These are phyloP conservation scores for Penicillium malachiteum DNA, from an alignment of 495 filamentous ascomycete genomes.

Conservation along the genomic window DNA sequence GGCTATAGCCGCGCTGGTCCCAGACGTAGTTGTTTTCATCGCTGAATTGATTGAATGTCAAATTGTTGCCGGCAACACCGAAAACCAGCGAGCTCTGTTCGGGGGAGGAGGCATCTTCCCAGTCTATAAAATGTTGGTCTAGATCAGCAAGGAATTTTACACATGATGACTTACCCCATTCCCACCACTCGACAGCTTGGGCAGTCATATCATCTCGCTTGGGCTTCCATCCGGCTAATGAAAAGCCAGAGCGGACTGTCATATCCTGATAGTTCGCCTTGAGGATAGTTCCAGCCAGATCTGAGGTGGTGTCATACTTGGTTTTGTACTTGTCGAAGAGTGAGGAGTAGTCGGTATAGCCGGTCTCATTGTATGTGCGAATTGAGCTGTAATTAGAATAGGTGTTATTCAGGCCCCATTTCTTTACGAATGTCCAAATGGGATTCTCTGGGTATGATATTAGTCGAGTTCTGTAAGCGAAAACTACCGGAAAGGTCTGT, in stretches of 20 bases:
- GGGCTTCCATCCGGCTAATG: conserved; percentile 64
- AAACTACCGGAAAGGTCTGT: background rate
- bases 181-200: conserved; percentile 66
- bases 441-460: conserved; percentile 12
- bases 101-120: conserved; percentile 53
- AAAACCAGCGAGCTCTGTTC: conserved; percentile 48
- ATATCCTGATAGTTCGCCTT: conserved; percentile 62
- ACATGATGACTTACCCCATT: conserved; percentile 37
- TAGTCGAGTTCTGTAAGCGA: background rate
- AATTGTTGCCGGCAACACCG: conserved; percentile 43
- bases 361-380: conserved; percentile 20
- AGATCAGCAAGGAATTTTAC: background rate
- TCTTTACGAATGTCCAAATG: conserved; percentile 21
- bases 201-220: conserved; percentile 52
- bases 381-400: conserved; percentile 22
- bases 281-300: conserved; percentile 34
- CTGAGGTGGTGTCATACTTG: conserved; percentile 6
- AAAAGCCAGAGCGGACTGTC: conserved; percentile 59
- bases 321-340: conserved; percentile 12
- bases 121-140: conserved; percentile 38
- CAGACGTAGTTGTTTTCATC: conserved; percentile 66
- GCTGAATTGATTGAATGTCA: conserved; percentile 49
- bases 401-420: conserved; percentile 17
- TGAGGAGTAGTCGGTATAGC: conserved; percentile 14
- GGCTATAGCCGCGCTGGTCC: conserved; percentile 68